A percentile compares a stretch with the other conserved stretches of the same genome.
Conservation (phyloP, 2,329 filamentous ascomycete genomes). For the Xylaria sp. region DNA sequence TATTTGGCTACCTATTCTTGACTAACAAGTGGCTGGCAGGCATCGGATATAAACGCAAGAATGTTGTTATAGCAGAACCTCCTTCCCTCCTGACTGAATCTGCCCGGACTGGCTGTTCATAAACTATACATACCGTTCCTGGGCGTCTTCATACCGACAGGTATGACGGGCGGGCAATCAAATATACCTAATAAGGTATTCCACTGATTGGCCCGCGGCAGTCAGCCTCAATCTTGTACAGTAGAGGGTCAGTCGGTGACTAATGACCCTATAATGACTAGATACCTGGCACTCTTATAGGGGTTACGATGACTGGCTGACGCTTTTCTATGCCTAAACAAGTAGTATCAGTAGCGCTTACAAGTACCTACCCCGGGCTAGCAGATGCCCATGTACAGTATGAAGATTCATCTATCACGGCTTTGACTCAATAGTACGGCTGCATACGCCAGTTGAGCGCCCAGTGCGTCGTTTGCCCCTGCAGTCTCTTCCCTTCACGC, state of each 20-base stretch:
- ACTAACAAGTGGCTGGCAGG: background rate
- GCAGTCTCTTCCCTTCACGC: conserved; percentile 33
- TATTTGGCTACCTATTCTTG: conserved; percentile 9
- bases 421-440: conserved; percentile 2
- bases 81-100: background rate
- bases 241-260: background rate
- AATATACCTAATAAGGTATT: background rate
- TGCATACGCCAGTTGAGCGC: conserved; percentile 8
- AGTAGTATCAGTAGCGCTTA: conserved; percentile 3
- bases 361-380: background rate
- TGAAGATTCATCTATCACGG: background rate
- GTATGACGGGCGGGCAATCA: no score
- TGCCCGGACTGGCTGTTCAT: background rate
- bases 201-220: conserved; percentile 4
- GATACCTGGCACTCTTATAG: background rate
- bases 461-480: conserved; percentile 27
- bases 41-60: background rate
- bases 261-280: background rate
- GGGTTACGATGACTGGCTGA: no score
- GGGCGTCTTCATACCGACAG: no score
- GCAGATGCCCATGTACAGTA: conserved; percentile 1
- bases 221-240: conserved; percentile 15
- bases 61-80: background rate
- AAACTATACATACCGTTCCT: background rate
- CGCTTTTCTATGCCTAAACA: conserved; percentile 6